Base-by-base conservation (phyloP, 768 basidiomycete genomes). In the Leccinum rimulosum region DNA sequence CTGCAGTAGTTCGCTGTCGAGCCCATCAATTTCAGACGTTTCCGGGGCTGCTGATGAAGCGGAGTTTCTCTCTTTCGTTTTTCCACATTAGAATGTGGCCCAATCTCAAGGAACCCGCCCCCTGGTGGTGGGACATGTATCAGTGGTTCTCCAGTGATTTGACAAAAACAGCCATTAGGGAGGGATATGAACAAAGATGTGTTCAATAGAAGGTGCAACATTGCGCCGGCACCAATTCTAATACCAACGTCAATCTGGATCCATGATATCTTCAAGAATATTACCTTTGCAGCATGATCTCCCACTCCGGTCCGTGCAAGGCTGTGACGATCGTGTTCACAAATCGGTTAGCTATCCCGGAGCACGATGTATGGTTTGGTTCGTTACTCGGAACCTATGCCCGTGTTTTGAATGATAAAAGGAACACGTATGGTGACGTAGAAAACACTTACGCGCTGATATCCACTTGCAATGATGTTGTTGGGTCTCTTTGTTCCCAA, bases 101-200 rank as follows among this genome's bases (percentile, higher is more conserved):
- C 64, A 4, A 30, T 55, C 4, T 57, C 51, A 43, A 74, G 59
- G 27, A 61, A 57, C 25, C 56, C 58, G 6, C 58, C 55, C 0
- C 52, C 52, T 3, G 38, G 56, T 2, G 72, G 62, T 14, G 72
- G 74, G 1, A 76, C 64, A 40, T 80, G 78, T 27, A 85, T 75
- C 22, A 96, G 70, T 0, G 89, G 87, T 36, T 78, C 77, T 4
- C 95, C 95, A 0, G 87, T 84, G 58, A 97, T 70, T 71, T 98
- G 95, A 61, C 89, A 89, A 38, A 88, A 81, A 67, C 93, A 95
- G n/a, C 83, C 85, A 67, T 97, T 96, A 0, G 89, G 89, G 19
- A 97, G 73, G 2, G 88, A 77, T 15, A 88, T 67, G 69, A 94
- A 98, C 17, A 95, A 61, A 10, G 85, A 88, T 0, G 87, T 86